These are phyloP conservation scores for Fraxinus excelsior DNA, from an alignment of 257 asterid species.

Conservation along the genomic window DNA sequence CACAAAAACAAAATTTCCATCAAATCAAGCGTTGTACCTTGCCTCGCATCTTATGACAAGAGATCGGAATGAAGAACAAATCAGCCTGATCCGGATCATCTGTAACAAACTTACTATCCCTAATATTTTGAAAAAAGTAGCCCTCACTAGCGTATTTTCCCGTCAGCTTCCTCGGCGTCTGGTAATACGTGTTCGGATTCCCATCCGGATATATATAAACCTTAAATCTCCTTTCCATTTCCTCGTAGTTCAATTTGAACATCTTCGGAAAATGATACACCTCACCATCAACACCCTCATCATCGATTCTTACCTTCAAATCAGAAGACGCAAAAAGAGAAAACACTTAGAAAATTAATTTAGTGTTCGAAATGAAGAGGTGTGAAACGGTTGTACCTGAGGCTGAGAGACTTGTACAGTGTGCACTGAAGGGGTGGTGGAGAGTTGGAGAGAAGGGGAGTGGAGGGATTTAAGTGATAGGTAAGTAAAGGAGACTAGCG, in stretches of 20 bases:
- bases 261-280: conserved; percentile 76
- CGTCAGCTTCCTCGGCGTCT: conserved; percentile 95
- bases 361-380: background rate
- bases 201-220: conserved; percentile 92
- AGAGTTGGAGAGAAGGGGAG: conserved; percentile 49
- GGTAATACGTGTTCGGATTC: conserved; percentile 88
- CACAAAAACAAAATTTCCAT: background rate
- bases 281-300: conserved; percentile 33
- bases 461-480: conserved; percentile 64
- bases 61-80: conserved; percentile 93
- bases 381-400: conserved; percentile 34
- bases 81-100: conserved; percentile 87
- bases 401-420: conserved; percentile 34
- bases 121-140: conserved; percentile 84
- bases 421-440: conserved; percentile 27
- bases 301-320: conserved; percentile 7
- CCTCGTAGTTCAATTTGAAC: conserved; percentile 69
- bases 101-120: conserved; percentile 76
- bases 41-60: conserved; percentile 99
- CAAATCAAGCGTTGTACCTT: conserved; percentile 51
- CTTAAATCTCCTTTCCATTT: conserved; percentile 79
- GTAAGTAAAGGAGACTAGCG: conserved; percentile 67
- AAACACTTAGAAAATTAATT: background rate
- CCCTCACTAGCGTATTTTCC: conserved; percentile 97
- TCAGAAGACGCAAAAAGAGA: background rate